Evolutionary conservation across 306 rosid genomes (phyloP).

Genomic region (Cajanus cajan): DNA sequence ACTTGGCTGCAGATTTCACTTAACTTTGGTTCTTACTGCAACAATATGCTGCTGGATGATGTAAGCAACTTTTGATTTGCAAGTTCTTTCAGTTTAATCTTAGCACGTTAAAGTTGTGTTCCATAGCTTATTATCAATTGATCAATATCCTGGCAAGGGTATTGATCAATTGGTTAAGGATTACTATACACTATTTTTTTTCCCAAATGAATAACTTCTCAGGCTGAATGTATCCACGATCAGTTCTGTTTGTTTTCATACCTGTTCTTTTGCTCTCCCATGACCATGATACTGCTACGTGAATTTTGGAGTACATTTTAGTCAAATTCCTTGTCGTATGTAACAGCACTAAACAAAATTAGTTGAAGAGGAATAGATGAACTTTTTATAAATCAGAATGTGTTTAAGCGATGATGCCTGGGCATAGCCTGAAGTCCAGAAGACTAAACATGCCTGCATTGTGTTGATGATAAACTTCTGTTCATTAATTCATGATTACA

Average conservation of each 20-base stretch:
- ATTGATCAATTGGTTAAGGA: background rate
- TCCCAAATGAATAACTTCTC: background rate
- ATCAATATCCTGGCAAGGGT: background rate
- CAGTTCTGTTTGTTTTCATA: background rate
- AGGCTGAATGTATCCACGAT: background rate
- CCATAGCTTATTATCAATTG: background rate
- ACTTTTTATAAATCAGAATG: background rate
- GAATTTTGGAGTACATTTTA: background rate
- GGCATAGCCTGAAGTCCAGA: background rate
- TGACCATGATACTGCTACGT: background rate
- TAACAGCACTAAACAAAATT: background rate
- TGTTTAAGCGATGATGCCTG: background rate
- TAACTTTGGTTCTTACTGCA: slow-evolving; percentile 80
- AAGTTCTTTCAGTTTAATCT: background rate
- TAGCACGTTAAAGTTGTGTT: background rate
- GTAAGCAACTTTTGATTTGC: slow-evolving; percentile 49
- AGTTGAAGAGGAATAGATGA: slow-evolving; percentile 4
- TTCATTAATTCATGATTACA: background rate
- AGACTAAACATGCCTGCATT: background rate
- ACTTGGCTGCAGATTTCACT: slow-evolving; percentile 63
- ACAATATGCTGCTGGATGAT: slow-evolving; percentile 95
- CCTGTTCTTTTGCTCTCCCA: background rate
- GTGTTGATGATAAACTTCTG: background rate
- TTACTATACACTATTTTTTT: background rate
- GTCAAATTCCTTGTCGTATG: background rate